Evolutionary conservation across 2,329 filamentous ascomycete species (phyloP).

Genomic region (Nothophoma quercina): DNA sequence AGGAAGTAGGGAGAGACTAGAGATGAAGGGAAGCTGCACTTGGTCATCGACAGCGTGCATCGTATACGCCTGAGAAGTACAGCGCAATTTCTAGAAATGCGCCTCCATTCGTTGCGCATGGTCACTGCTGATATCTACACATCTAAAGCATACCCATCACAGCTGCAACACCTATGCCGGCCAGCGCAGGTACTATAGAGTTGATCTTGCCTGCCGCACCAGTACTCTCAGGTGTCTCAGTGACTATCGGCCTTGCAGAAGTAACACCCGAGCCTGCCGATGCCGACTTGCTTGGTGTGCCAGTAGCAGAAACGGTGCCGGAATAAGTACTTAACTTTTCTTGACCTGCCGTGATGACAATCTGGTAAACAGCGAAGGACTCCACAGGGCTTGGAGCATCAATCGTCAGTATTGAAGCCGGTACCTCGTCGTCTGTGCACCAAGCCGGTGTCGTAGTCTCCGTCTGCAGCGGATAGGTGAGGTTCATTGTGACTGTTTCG

Average conservation of each 20-base stretch:
- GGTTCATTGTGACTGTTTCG: neutral
- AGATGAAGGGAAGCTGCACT: too few relatives aligned
- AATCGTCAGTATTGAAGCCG: neutral
- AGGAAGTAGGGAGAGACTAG: too few relatives aligned
- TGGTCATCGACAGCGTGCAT: too few relatives aligned
- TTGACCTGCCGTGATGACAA: conserved; percentile 13
- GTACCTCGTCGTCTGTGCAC: conserved; percentile 10
- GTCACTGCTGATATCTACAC: too few relatives aligned
- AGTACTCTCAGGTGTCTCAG: neutral
- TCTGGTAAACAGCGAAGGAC: conserved; percentile 6
- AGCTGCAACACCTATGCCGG: conserved; percentile 1
- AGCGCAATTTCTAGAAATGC: too few relatives aligned
- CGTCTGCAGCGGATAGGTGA: neutral
- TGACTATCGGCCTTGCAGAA: neutral
- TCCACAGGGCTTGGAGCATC: neutral
- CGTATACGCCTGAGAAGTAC: too few relatives aligned
- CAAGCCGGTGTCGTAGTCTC: conserved; percentile 7
- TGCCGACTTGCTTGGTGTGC: too few relatives aligned
- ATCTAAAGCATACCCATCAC: conserved; percentile 4
- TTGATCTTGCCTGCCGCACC: conserved; percentile 6
- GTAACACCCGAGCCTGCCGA: neutral
- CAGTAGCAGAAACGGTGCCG: neutral
- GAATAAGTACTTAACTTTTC: conserved; percentile 13
- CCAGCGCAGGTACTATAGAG: conserved; percentile 1
- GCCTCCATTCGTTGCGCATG: too few relatives aligned